phyloP scores from a whole-genome alignment of 1,284 basidiomycete genomes.

The Rhizoctonia solani region DNA sequence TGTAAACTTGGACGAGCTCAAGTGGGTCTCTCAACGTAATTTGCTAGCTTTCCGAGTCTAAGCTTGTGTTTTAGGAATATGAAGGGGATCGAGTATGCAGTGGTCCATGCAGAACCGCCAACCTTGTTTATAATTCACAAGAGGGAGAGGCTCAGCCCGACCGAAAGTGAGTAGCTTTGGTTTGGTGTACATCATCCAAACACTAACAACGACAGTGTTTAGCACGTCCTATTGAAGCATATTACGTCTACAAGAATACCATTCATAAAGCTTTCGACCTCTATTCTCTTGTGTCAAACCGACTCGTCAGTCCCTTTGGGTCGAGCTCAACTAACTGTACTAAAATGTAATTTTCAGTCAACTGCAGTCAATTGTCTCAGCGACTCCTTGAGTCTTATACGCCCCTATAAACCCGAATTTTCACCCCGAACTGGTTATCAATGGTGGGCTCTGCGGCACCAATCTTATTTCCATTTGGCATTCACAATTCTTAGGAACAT shows the following conservation, averaged over 20 bases:
- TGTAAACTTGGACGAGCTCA: constrained; percentile 80
- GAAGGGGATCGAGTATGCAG: constrained; percentile 78
- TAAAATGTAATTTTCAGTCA: not conserved
- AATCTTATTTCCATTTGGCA: not conserved
- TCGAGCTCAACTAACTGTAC: not conserved
- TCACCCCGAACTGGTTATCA: constrained; percentile 30
- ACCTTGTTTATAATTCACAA: constrained; percentile 85
- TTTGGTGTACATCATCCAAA: constrained; percentile 1
- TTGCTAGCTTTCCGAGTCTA: constrained; percentile 14
- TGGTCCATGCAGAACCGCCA: constrained; percentile 76
- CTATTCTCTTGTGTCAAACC: constrained; percentile 78
- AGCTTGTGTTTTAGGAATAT: constrained; percentile 61
- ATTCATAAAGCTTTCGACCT: constrained; percentile 86
- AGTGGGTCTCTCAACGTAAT: constrained; percentile 51
- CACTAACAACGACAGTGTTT: constrained; percentile 35
- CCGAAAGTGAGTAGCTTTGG: constrained; percentile 61
- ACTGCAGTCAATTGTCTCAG: constrained; percentile 26
- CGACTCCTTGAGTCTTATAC: constrained; percentile 30
- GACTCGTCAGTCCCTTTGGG: constrained; percentile 58
- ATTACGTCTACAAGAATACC: constrained; percentile 82
- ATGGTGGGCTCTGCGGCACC: not conserved
- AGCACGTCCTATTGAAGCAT: constrained; percentile 76
- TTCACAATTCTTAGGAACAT: constrained; percentile 26
- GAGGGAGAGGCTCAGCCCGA: constrained; percentile 74
- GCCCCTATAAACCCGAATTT: constrained; percentile 32